Evolutionary conservation across 106 monocot species (phyloP).

Genomic region (Phalaenopsis aphrodite): DNA sequence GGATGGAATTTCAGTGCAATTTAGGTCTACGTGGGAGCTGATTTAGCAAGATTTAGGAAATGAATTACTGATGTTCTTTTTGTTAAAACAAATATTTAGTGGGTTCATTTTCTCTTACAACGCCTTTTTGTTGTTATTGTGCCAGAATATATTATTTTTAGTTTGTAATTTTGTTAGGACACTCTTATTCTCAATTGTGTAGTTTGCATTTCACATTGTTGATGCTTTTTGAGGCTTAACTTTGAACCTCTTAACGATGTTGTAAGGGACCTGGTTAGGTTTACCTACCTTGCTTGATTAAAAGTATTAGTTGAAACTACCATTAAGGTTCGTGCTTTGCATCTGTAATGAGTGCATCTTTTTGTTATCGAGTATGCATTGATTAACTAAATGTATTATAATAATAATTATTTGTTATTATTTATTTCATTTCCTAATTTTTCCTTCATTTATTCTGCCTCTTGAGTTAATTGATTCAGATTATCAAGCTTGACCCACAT

Average conservation of each 20-base stretch:
- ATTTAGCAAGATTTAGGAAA: background rate
- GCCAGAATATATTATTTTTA: background rate
- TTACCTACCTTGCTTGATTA: background rate
- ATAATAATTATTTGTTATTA: too few relatives aligned
- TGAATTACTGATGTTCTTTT: background rate
- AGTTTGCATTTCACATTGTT: background rate
- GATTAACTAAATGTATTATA: too few relatives aligned
- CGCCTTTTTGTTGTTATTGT: background rate
- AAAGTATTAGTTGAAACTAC: too few relatives aligned
- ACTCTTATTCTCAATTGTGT: background rate
- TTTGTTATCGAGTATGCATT: too few relatives aligned
- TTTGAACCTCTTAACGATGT: background rate
- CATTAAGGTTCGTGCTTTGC: too few relatives aligned
- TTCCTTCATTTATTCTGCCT: too few relatives aligned
- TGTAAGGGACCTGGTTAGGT: background rate
- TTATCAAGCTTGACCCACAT: too few relatives aligned
- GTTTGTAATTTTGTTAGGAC: background rate
- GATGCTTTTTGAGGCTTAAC: background rate
- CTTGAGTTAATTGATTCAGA: too few relatives aligned
- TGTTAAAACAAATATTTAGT: background rate
- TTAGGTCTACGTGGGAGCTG: background rate
- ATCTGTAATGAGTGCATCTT: too few relatives aligned
- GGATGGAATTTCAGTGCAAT: background rate
- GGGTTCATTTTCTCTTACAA: background rate
- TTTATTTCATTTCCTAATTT: too few relatives aligned